Evolutionary conservation across 129 eudicot species (phyloP).

Genomic region (Centrapalus pauciflorus): DNA sequence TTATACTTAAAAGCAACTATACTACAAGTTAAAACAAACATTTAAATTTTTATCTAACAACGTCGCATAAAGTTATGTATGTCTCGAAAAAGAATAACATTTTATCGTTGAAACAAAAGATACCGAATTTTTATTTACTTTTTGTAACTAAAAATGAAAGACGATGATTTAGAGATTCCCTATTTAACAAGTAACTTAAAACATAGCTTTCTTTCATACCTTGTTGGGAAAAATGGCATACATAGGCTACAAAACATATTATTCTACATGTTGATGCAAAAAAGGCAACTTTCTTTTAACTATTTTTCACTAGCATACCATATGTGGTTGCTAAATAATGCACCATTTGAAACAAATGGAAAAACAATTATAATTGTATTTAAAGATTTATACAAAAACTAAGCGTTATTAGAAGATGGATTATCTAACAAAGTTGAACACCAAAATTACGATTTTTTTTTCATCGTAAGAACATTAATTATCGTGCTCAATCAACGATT

Average conservation of each 20-base stretch:
- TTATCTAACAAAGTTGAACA: neutral
- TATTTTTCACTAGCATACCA: neutral
- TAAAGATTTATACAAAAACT: neutral
- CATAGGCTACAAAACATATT: neutral
- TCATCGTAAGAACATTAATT: neutral
- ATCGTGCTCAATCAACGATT: too few species aligned
- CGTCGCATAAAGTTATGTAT: conserved; percentile 5
- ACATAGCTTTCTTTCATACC: neutral
- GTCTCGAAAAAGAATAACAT: neutral
- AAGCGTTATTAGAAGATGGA: neutral
- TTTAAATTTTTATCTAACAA: neutral
- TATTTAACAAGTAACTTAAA: neutral
- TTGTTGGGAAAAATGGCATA: neutral
- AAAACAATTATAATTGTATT: neutral
- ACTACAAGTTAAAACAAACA: neutral
- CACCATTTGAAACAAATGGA: neutral
- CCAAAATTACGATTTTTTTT: neutral
- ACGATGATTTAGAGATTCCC: neutral
- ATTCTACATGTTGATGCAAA: conserved; percentile 2
- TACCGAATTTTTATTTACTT: conserved; percentile 7
- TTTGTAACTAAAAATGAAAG: neutral
- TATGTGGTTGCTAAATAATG: neutral
- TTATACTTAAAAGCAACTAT: neutral
- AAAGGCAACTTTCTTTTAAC: neutral
- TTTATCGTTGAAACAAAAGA: conserved; percentile 17